Base-by-base conservation (phyloP, 169 alveolate species). In the Cryptosporidium sp. region DNA sequence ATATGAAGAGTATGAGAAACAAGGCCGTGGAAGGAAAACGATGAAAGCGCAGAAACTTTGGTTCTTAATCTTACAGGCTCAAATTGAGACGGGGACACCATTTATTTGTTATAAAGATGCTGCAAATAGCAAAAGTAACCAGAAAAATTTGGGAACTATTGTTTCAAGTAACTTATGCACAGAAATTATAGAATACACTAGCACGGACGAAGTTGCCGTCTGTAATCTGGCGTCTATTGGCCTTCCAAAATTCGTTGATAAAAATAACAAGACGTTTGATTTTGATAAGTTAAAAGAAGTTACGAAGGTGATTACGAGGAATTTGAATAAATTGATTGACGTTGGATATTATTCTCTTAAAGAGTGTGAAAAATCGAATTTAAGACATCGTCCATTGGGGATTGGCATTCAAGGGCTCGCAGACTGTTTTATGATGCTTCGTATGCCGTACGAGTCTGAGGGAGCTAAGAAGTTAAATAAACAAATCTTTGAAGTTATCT, bases 1-100 rank as follows among this genome's bases (percentile, higher is more conserved):
- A 35, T 98, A 98, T 91, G 92, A 92, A 16, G 91, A 93, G 58
- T 96, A 97, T 86, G 97, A 94, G 53, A 31, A 69, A 21, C 92
- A 91, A 52, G 97, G 97, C 2, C 91, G 94, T 89, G 99, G 99
- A 16, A 95, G 98, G 89, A 97, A 96, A 91, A 96, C 98, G 2
- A 94, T 98, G 29, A 96, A 95, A 42, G 99, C 99, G 3, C 98
- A 97, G 94, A 87, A 93, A 69, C 94, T 98, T 31, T 98, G 99
- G 99, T 94, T 96, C 87, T 97, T 98, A 23, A 98, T 98, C 4
- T 93, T 98, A 48, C 99, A 98, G 85, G 86, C 98, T 18, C 99
- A 98, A 93, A 98, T 97, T 71, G 99, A 98, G 92, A 98, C 99
- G 12, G 99, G 99, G 23, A 97, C 98, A n/a, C 99, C 99, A 3